Conservation (phyloP, 345 rosid species). For the Anastatica hierochuntica region DNA sequence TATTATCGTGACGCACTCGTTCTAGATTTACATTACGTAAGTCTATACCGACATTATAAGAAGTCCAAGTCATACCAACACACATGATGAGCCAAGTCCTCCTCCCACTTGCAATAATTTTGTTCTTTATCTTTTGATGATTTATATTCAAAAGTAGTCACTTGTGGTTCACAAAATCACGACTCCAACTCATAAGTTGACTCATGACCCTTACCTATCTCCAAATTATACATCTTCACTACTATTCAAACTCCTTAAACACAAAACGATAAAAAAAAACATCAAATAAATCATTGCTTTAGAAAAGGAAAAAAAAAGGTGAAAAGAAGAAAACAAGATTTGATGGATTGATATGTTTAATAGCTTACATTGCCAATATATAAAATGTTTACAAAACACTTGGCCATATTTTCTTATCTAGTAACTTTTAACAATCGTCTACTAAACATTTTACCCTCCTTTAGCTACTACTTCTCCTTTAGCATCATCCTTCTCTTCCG, state of each 20-base stretch:
- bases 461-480: slow-evolving; percentile 8
- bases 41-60: slow-evolving; percentile 14
- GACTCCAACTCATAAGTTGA: slow-evolving; percentile 13
- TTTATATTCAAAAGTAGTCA: no score
- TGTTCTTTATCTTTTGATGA: slow-evolving; percentile 12
- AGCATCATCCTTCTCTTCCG: slow-evolving; percentile 4
- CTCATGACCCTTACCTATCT: slow-evolving; percentile 3
- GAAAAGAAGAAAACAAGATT: no score
- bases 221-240: slow-evolving; percentile 12
- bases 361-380: neutral
- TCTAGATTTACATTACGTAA: slow-evolving; percentile 9
- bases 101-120: slow-evolving; percentile 18
- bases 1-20: slow-evolving; percentile 17
- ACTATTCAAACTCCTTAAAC: slow-evolving; percentile 2
- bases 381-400: slow-evolving; percentile 9
- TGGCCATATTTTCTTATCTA: neutral
- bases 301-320: no score
- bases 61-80: slow-evolving; percentile 16
- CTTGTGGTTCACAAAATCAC: slow-evolving; percentile 13
- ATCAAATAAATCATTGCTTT: slow-evolving; percentile 5
- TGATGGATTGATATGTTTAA: slow-evolving; percentile 3
- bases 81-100: slow-evolving; percentile 19
- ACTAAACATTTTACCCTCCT: neutral
- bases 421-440: slow-evolving; percentile 6
- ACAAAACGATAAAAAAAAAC: slow-evolving; percentile 13